Evolutionary conservation across 2,329 filamentous ascomycete genomes (phyloP).

Genomic region (Hypoxylon sp.): DNA sequence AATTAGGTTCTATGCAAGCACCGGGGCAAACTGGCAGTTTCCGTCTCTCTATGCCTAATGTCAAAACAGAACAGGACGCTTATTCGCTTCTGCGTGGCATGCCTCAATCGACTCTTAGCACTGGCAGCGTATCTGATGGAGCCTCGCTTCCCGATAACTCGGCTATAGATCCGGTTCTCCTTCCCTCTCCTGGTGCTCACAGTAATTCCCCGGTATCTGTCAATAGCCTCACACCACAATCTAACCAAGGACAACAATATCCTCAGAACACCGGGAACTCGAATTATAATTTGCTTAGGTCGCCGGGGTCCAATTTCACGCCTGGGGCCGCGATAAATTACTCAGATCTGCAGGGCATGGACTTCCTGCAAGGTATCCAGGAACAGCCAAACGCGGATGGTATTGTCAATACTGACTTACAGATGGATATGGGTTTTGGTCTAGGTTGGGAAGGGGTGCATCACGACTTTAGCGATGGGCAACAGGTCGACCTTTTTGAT

Average conservation of each 20-base stretch:
- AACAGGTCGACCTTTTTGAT: conserved; percentile 78
- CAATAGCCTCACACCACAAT: conserved; percentile 56
- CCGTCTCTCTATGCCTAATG: conserved; percentile 50
- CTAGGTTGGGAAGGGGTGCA: conserved; percentile 75
- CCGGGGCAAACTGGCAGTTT: conserved; percentile 49
- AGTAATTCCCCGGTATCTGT: conserved; percentile 55
- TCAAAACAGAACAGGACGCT: conserved; percentile 59
- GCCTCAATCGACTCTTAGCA: conserved; percentile 58
- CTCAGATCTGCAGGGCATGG: conserved; percentile 67
- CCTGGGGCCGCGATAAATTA: conserved; percentile 56
- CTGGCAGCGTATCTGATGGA: conserved; percentile 56
- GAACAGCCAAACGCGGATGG: conserved; percentile 49
- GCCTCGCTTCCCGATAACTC: conserved; percentile 56
- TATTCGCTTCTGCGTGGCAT: conserved; percentile 59
- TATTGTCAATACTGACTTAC: conserved; percentile 59
- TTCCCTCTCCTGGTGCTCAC: conserved; percentile 62
- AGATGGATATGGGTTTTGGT: conserved; percentile 76
- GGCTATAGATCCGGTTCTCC: conserved; percentile 61
- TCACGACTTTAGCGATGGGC: conserved; percentile 73
- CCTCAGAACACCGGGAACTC: conserved; percentile 43
- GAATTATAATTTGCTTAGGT: conserved; percentile 49
- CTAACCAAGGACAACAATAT: conserved; percentile 45
- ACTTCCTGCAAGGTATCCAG: conserved; percentile 66
- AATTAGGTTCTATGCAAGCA: conserved; percentile 48
- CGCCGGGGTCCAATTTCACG: conserved; percentile 52